These are phyloP conservation scores for Suhomyces sp. DNA, from an alignment of 805 yeast species.

Conservation along the genomic window DNA sequence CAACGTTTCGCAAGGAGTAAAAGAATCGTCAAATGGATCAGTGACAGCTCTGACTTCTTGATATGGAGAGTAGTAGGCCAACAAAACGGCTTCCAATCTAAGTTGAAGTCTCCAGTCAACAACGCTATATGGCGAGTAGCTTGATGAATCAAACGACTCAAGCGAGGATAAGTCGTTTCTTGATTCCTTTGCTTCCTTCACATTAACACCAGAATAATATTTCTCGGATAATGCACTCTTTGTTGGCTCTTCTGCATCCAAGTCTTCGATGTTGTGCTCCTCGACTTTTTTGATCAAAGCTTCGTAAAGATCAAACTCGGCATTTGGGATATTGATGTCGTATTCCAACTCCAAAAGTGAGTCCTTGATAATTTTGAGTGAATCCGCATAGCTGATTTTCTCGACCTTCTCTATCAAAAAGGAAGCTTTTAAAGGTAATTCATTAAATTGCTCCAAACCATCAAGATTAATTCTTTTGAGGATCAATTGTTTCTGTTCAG, in stretches of 20 bases:
- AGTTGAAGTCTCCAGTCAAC: conserved; percentile 36
- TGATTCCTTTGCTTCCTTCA: not conserved
- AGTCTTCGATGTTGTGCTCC: not conserved
- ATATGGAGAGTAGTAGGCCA: conserved; percentile 40
- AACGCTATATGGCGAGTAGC: conserved; percentile 1
- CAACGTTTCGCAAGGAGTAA: conserved; percentile 33
- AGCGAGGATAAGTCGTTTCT: not conserved
- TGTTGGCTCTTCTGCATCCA: not conserved
- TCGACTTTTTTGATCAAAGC: conserved; percentile 9
- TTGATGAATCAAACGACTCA: not conserved
- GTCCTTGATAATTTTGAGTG: conserved; percentile 27
- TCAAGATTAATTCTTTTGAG: conserved; percentile 26
- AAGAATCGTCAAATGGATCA: conserved; percentile 37
- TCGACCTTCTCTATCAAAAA: conserved; percentile 29
- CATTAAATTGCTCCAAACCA: conserved; percentile 26
- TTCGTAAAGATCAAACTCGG: conserved; percentile 24
- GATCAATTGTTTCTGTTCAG: conserved; percentile 26
- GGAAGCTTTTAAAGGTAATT: conserved; percentile 27
- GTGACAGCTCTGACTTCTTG: conserved; percentile 40
- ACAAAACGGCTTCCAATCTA: conserved; percentile 35
- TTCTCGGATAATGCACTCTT: not conserved
- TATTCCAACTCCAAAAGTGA: conserved; percentile 25
- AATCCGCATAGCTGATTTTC: conserved; percentile 15
- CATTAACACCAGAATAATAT: not conserved
- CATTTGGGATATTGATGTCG: conserved; percentile 32